These are phyloP conservation scores for Cicer chorassanicum DNA, from an alignment of 306 rosid species.

Conservation along the genomic window DNA sequence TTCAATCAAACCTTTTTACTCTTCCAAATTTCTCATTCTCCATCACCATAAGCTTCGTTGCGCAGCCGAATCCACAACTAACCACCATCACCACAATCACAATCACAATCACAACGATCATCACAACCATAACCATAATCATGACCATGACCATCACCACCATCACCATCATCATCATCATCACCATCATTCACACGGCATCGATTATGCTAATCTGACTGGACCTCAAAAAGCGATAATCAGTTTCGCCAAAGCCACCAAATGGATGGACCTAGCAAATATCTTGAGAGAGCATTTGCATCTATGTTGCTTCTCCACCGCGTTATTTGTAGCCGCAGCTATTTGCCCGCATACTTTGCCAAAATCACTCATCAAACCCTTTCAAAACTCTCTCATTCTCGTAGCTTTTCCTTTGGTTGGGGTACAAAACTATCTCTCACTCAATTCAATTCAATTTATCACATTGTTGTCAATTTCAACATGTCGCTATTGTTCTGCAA, in stretches of 20 bases:
- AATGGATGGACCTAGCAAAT: constrained; percentile 81
- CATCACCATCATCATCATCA: constrained; percentile 49
- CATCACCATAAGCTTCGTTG: constrained; percentile 51
- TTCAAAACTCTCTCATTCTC: constrained; percentile 74
- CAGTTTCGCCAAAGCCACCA: constrained; percentile 72
- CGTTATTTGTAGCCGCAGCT: constrained; percentile 75
- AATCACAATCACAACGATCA: background rate
- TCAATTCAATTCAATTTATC: background rate
- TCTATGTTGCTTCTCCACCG: constrained; percentile 78
- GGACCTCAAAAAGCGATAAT: constrained; percentile 69
- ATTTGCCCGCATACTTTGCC: constrained; percentile 81
- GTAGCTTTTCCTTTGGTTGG: constrained; percentile 89
- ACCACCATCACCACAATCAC: constrained; percentile 34
- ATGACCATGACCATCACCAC: constrained; percentile 2
- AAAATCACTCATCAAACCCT: constrained; percentile 63
- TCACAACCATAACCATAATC: background rate
- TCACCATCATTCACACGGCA: constrained; percentile 53
- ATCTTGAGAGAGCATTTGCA: constrained; percentile 82
- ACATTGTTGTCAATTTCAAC: too few relatives aligned
- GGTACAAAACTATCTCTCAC: constrained; percentile 53
- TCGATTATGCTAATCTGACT: constrained; percentile 53
- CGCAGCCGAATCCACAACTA: constrained; percentile 48
- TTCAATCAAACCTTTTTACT: constrained; percentile 48
- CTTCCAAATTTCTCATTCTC: constrained; percentile 41
- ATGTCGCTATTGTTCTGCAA: too few relatives aligned